phyloP scores from a whole-genome alignment of 208 protist species.

The Wallacemonas collosoma region DNA sequence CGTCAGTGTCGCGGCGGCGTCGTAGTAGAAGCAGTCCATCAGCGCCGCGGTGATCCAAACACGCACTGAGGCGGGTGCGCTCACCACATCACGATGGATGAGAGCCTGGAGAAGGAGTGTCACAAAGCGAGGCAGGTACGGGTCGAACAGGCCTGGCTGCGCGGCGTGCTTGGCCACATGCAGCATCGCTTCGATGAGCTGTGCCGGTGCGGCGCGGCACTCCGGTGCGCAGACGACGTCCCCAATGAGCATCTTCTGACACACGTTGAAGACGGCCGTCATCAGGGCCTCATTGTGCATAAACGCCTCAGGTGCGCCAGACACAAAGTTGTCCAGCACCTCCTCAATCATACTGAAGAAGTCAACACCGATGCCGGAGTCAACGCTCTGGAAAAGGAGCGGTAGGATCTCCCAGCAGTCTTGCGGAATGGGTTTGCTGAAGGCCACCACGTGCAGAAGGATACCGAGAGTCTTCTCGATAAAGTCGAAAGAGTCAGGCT shows the following conservation, averaged over 20 bases:
- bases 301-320: conserved; percentile 59
- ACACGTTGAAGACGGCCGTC: conserved; percentile 64
- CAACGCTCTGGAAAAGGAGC: conserved; percentile 61
- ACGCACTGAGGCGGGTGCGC: conserved; percentile 54
- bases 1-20: conserved; percentile 64
- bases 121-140: conserved; percentile 65
- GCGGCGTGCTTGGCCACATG: conserved; percentile 76
- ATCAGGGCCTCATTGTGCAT: conserved; percentile 67
- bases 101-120: conserved; percentile 72
- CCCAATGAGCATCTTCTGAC: conserved; percentile 84
- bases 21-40: conserved; percentile 89
- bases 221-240: conserved; percentile 46
- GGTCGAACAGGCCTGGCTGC: conserved; percentile 49
- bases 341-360: conserved; percentile 83
- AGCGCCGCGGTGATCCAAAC: conserved; percentile 81
- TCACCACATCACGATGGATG: conserved; percentile 50
- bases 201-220: conserved; percentile 63
- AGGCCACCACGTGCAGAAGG: conserved; percentile 64
- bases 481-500: conserved; percentile 81
- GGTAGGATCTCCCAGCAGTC: conserved; percentile 74
- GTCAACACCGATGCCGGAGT: conserved; percentile 83
- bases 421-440: conserved; percentile 59
- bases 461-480: conserved; percentile 84
- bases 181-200: conserved; percentile 87
- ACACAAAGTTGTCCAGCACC: conserved; percentile 86